phyloP scores from a whole-genome alignment of 139 green algal species.

The Tetraselmis striata region DNA sequence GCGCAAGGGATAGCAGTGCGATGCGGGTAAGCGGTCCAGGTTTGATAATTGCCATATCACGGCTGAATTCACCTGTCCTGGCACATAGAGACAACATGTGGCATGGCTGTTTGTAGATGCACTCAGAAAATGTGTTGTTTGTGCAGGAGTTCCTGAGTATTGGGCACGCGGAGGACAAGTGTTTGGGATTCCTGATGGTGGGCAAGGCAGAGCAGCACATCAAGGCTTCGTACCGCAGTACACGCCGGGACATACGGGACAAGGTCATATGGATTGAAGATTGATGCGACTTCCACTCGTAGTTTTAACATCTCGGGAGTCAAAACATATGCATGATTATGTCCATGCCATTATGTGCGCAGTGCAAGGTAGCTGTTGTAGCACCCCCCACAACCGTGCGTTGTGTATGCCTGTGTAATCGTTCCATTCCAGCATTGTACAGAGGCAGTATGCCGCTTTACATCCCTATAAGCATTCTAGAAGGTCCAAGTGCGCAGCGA shows the following conservation, averaged over 20 bases:
- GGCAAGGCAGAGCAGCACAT: background rate
- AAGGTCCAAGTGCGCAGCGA: background rate
- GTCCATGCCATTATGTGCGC: no score
- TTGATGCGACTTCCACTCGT: no score
- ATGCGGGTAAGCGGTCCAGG: background rate
- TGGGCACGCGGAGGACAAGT: constrained; percentile 5
- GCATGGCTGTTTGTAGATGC: background rate
- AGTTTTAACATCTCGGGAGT: no score
- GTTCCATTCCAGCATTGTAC: no score
- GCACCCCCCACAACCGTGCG: no score
- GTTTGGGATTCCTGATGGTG: constrained; percentile 17
- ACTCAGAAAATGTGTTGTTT: background rate
- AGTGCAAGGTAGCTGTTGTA: no score
- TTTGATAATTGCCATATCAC: background rate
- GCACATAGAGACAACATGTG: no score
- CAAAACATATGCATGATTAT: no score
- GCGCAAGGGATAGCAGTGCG: background rate
- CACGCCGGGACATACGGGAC: background rate
- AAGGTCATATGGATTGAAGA: background rate
- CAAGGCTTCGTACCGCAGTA: background rate
- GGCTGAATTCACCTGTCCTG: no score
- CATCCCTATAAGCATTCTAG: background rate
- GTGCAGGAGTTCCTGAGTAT: constrained; percentile 35
- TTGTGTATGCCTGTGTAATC: no score
- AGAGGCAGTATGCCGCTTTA: background rate